These are phyloP conservation scores for Diaporthe eres DNA, from an alignment of 2,329 filamentous ascomycete species.

Conservation along the genomic window DNA sequence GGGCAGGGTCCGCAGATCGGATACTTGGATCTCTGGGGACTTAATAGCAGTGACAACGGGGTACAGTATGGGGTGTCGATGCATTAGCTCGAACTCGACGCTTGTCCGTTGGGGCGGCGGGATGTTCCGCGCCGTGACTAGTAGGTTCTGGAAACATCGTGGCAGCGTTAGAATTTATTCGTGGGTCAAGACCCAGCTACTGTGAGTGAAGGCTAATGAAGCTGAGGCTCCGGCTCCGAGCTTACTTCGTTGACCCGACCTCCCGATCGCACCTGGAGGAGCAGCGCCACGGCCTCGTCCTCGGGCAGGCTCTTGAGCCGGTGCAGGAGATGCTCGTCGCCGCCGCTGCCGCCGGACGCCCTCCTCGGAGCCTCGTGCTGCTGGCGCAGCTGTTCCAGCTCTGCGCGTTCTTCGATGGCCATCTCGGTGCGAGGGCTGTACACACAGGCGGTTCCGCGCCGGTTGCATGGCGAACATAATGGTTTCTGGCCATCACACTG, in stretches of 20 bases:
- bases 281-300: slow-evolving; percentile 32
- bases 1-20: not conserved
- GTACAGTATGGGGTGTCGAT: slow-evolving; percentile 39
- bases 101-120: slow-evolving; percentile 23
- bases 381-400: slow-evolving; percentile 26
- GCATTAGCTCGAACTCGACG: slow-evolving; percentile 42
- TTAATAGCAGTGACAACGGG: not conserved
- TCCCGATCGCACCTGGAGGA: slow-evolving; percentile 7
- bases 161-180: not conserved
- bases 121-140: slow-evolving; percentile 22
- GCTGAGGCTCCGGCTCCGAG: not conserved
- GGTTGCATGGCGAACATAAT: slow-evolving; percentile 33
- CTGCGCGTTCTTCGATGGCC: not conserved
- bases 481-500: slow-evolving; percentile 39
- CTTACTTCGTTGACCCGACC: slow-evolving; percentile 4
- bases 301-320: slow-evolving; percentile 10
- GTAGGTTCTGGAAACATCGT: not conserved
- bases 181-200: not conserved
- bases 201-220: no score
- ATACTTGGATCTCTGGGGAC: not conserved
- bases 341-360: not conserved
- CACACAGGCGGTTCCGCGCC: slow-evolving; percentile 30
- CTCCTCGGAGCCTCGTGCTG: slow-evolving; percentile 7
- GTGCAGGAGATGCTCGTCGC: not conserved
- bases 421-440: slow-evolving; percentile 27